Evolutionary conservation across 179 eudicot species (phyloP).

Genomic region (Carnegiea gigantea): DNA sequence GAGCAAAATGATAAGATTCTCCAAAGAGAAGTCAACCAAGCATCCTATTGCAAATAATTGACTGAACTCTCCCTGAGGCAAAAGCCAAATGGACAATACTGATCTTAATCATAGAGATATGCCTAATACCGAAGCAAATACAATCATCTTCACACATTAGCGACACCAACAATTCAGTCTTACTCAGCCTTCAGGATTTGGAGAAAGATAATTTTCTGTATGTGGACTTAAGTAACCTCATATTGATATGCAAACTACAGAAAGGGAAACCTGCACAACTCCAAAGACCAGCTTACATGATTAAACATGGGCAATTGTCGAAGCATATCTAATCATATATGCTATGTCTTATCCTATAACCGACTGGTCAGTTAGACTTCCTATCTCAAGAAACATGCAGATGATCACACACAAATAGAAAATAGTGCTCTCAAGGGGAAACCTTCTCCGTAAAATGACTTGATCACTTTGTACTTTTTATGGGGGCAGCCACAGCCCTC

Average conservation of each 20-base stretch:
- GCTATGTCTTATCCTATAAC: background rate
- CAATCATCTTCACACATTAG: background rate
- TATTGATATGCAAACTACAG: background rate
- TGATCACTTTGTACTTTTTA: background rate
- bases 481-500: background rate
- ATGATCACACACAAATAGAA: background rate
- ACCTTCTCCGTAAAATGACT: background rate
- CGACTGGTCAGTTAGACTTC: background rate
- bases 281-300: background rate
- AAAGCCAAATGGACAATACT: background rate
- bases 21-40: background rate
- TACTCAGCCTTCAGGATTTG: background rate
- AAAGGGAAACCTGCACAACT: background rate
- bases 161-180: background rate
- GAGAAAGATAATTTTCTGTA: background rate
- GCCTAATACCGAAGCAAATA: background rate
- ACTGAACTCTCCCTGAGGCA: background rate
- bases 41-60: background rate
- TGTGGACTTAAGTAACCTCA: background rate
- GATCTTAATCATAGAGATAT: background rate
- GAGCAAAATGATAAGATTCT: background rate
- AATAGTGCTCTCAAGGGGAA: background rate
- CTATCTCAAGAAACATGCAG: background rate
- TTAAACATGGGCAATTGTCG: background rate
- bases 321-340: background rate